phyloP scores from a whole-genome alignment of 345 rosid species.

The Heritiera littoralis region DNA sequence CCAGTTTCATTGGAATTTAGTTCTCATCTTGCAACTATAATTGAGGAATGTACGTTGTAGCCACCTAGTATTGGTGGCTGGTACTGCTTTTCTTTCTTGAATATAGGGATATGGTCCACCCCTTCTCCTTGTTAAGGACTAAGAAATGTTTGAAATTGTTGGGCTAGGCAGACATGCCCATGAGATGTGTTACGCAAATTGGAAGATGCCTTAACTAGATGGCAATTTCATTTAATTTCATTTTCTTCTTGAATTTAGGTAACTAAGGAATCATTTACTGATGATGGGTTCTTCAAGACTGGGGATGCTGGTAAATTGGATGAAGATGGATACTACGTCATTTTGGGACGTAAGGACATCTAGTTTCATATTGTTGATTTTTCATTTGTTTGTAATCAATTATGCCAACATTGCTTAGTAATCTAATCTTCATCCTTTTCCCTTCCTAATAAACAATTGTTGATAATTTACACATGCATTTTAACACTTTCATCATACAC shows the following conservation, averaged over 20 bases:
- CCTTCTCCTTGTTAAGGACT: conserved; percentile 5
- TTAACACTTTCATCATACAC: not conserved
- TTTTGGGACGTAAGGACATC: conserved; percentile 86
- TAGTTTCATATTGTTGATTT: conserved; percentile 6
- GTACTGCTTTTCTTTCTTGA: too few species aligned
- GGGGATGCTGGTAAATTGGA: conserved; percentile 92
- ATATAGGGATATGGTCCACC: too few species aligned
- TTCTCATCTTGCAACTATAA: not conserved
- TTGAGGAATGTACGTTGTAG: not conserved
- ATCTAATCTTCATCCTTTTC: not conserved
- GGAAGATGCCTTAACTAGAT: not conserved
- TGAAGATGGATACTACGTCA: conserved; percentile 83
- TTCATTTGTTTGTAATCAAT: not conserved
- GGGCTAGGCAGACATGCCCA: not conserved
- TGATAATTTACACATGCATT: conserved; percentile 16
- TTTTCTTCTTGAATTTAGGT: conserved; percentile 42
- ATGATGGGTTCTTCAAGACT: conserved; percentile 91
- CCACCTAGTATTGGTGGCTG: not conserved
- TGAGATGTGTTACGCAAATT: not conserved
- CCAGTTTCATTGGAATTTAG: not conserved
- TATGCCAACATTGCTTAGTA: not conserved
- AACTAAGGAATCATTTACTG: conserved; percentile 75
- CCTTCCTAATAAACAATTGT: not conserved
- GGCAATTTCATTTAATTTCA: not conserved
- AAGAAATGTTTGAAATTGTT: not conserved